Evolutionary conservation across 2,329 filamentous ascomycete genomes (phyloP).

Genomic region (Colletotrichum lindemuthianum): DNA sequence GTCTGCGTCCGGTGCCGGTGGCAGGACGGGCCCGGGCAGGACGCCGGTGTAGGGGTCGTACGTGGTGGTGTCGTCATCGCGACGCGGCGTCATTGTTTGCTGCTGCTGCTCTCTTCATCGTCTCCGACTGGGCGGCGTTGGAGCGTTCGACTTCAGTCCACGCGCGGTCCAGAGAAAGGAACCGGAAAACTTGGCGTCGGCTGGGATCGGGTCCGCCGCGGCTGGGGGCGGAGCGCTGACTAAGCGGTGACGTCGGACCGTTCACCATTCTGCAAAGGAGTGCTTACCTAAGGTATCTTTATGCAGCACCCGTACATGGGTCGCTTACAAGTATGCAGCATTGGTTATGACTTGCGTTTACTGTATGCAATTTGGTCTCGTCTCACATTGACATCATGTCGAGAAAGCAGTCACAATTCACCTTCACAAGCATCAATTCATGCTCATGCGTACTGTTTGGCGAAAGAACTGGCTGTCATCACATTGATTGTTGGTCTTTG

Average conservation of each 20-base stretch:
- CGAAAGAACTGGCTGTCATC: too few species aligned
- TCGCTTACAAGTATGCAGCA: too few species aligned
- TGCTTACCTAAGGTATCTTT: too few species aligned
- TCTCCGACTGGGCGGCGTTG: constrained; percentile 6
- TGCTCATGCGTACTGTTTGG: too few species aligned
- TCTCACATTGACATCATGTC: too few species aligned
- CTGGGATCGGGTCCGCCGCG: constrained; percentile 17
- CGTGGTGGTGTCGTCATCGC: constrained; percentile 31
- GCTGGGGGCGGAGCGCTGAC: constrained; percentile 1
- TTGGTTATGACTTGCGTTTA: too few species aligned
- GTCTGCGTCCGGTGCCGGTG: constrained; percentile 51
- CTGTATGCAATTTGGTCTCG: too few species aligned
- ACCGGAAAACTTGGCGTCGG: constrained; percentile 33
- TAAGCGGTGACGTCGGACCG: constrained; percentile 11
- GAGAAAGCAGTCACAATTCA: too few species aligned
- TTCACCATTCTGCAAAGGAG: not conserved
- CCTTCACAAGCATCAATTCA: too few species aligned
- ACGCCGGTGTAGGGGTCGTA: constrained; percentile 46
- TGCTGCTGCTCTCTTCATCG: constrained; percentile 27
- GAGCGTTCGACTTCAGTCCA: too few species aligned
- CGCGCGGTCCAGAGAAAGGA: not conserved
- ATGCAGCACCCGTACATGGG: too few species aligned
- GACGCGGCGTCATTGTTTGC: constrained; percentile 34
- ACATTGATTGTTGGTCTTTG: too few species aligned
- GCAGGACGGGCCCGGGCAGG: constrained; percentile 58